Evolutionary conservation across 306 rosid genomes (phyloP), one percentile per base, ranked within the genome.

Genomic region (Dalbergia cochinchinensis): DNA sequence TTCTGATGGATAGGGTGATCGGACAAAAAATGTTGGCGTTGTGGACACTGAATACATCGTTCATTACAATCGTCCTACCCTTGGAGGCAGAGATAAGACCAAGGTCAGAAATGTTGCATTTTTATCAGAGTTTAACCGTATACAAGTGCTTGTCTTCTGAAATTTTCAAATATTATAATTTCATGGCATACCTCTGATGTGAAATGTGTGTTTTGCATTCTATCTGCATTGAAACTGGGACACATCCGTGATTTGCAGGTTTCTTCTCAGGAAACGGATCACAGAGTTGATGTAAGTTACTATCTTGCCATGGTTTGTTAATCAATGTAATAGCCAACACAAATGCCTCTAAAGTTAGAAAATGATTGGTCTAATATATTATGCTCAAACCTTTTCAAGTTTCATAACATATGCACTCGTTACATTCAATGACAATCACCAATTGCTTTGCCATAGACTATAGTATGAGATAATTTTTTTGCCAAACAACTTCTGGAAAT

Each of bases 31-130:
- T 4, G 92, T 95, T 60, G 99, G 99, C 44, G 97, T 95, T 33
- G 99, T 95, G 18, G 99, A 92, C 79, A 88, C 97, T 8, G 99
- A 95, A 87, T 95, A 92, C 83, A 61, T 95, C 39, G 69, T 93
- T 82, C 99, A 92, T 73, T 67, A 90, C 51, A 92, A 90, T 82
- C 93, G 86, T 58, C 98, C 98, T 8, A 92, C 99, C n/a, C 92
- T 95, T 10, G 98, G 99, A 51, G 98, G 94, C 74, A 31, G 51
- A n/a, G 91, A 91, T 34, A 67, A 60, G 51, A 69, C 84, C 19
- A 14, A 71, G 89, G 96, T 89, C 11, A 76, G 86, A 79, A 79
- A 74, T 61, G 16, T 62, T 14, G 8, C 65, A 48, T 67, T 22
- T 48, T 45, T 66, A 26, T 62, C 14, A 18, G 34, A 11, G 44